phyloP scores from a whole-genome alignment of 2,329 filamentous ascomycete species.

The Aureobasidium zeae region DNA sequence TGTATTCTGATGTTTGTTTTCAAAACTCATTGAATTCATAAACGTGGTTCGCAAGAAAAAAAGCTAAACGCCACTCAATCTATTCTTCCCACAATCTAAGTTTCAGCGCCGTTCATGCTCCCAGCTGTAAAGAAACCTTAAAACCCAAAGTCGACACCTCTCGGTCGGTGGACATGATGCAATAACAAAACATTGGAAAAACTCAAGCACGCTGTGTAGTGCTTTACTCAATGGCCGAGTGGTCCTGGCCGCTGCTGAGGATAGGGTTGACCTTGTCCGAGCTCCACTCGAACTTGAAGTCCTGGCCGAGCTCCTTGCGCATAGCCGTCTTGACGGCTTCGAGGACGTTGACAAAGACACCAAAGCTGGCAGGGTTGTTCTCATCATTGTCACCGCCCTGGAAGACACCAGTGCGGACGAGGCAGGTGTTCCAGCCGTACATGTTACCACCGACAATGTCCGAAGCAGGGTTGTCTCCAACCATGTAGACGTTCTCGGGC shows the following conservation, averaged over 20 bases:
- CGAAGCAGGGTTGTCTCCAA: slow-evolving; percentile 64
- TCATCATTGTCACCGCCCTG: slow-evolving; percentile 67
- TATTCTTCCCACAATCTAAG: slow-evolving; percentile 13
- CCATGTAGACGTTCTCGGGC: slow-evolving; percentile 65
- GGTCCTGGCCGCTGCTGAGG: slow-evolving; percentile 42
- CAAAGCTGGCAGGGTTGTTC: slow-evolving; percentile 68
- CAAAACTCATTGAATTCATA: slow-evolving; percentile 14
- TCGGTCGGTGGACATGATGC: slow-evolving; percentile 9
- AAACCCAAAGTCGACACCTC: slow-evolving; percentile 10
- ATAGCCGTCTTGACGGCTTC: slow-evolving; percentile 61
- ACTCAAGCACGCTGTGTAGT: slow-evolving; percentile 7
- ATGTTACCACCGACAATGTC: slow-evolving; percentile 70
- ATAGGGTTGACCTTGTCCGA: slow-evolving; percentile 63
- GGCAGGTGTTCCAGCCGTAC: slow-evolving; percentile 74
- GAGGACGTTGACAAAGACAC: slow-evolving; percentile 64
- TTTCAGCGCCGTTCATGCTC: slow-evolving; percentile 11
- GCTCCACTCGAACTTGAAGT: slow-evolving; percentile 62
- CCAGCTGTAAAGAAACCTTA: not conserved
- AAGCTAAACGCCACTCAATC: not conserved
- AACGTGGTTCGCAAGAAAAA: slow-evolving; percentile 3
- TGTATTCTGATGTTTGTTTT: no score
- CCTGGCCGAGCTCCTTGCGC: slow-evolving; percentile 59
- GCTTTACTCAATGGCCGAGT: slow-evolving; percentile 48
- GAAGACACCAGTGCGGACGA: slow-evolving; percentile 70
- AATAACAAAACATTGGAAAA: slow-evolving; percentile 10